A percentile compares a stretch with the other conserved stretches of the same genome.
These are phyloP conservation scores for Nemania sp. DNA, from an alignment of 2,329 filamentous ascomycete species.

Conservation along the genomic window DNA sequence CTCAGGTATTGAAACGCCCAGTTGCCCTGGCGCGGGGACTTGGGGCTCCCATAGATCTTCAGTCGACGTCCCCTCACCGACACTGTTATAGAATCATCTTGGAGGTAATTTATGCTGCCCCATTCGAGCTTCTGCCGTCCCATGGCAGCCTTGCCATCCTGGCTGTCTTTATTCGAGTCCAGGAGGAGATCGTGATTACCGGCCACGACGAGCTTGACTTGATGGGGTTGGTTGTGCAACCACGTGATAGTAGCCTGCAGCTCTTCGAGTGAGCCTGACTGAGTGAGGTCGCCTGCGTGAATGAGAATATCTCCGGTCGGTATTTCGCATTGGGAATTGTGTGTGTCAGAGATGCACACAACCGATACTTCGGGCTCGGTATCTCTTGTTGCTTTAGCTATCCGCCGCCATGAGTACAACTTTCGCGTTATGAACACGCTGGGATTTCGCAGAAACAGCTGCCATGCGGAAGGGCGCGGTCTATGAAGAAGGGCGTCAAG, in stretches of 20 bases:
- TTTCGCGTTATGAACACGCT: conserved; percentile 18
- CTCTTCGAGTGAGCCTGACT: conserved; percentile 47
- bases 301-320: conserved; percentile 50
- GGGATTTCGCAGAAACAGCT: conserved; percentile 23
- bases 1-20: conserved; percentile 49
- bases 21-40: conserved; percentile 40
- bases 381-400: conserved; percentile 17
- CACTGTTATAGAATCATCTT: conserved; percentile 36
- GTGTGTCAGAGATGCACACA: conserved; percentile 51
- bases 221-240: conserved; percentile 45
- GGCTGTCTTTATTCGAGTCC: conserved; percentile 31
- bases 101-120: conserved; percentile 42
- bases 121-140: conserved; percentile 35
- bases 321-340: conserved; percentile 43
- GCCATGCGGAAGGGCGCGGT: conserved; percentile 21
- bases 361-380: conserved; percentile 29
- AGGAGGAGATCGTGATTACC: conserved; percentile 51
- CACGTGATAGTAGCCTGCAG: conserved; percentile 46
- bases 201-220: conserved; percentile 49
- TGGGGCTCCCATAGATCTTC: conserved; percentile 43
- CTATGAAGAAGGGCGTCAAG: conserved; percentile 21
- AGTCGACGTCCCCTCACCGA: conserved; percentile 37
- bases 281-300: conserved; percentile 53
- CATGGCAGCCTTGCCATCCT: conserved; percentile 19
- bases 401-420: conserved; percentile 25